Percentiles rank a stretch among this genome's conserved stretches.
These are phyloP conservation scores for Aspergillus sp. DNA, from an alignment of 2,329 filamentous ascomycete genomes.

Conservation along the genomic window DNA sequence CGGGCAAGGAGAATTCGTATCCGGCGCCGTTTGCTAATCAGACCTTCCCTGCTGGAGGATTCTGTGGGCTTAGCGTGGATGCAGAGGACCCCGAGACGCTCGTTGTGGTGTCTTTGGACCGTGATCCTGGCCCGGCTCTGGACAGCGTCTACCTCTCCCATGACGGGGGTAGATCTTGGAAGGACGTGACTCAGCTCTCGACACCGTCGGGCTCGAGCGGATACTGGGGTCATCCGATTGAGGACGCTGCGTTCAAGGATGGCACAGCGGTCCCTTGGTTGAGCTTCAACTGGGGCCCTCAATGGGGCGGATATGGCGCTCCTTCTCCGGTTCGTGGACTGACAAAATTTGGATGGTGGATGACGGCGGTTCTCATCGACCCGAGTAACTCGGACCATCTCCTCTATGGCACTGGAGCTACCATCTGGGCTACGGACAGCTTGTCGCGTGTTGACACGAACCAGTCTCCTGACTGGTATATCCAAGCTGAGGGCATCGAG, in stretches of 20 bases:
- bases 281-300: slow-evolving; percentile 24
- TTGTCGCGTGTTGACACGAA: slow-evolving; percentile 17
- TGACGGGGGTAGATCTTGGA: slow-evolving; percentile 21
- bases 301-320: slow-evolving; percentile 22
- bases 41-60: slow-evolving; percentile 20
- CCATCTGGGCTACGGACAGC: slow-evolving; percentile 22
- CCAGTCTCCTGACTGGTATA: slow-evolving; percentile 17
- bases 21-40: slow-evolving; percentile 17
- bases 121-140: slow-evolving; percentile 21
- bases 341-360: slow-evolving; percentile 26
- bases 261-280: slow-evolving; percentile 21
- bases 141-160: slow-evolving; percentile 24
- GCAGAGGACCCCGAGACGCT: slow-evolving; percentile 20
- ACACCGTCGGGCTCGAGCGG: slow-evolving; percentile 19
- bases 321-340: slow-evolving; percentile 19
- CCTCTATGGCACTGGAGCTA: slow-evolving; percentile 20
- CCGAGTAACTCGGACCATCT: slow-evolving; percentile 19
- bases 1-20: slow-evolving; percentile 13
- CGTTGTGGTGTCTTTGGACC: slow-evolving; percentile 17
- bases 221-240: slow-evolving; percentile 23
- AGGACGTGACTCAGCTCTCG: slow-evolving; percentile 22
- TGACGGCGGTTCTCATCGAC: slow-evolving; percentile 22
- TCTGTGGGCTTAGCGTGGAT: slow-evolving; percentile 20
- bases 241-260: slow-evolving; percentile 19
- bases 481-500: slow-evolving; percentile 22